Conservation (phyloP, 352 stramenopile species). For the Globisporangium barbulae region DNA sequence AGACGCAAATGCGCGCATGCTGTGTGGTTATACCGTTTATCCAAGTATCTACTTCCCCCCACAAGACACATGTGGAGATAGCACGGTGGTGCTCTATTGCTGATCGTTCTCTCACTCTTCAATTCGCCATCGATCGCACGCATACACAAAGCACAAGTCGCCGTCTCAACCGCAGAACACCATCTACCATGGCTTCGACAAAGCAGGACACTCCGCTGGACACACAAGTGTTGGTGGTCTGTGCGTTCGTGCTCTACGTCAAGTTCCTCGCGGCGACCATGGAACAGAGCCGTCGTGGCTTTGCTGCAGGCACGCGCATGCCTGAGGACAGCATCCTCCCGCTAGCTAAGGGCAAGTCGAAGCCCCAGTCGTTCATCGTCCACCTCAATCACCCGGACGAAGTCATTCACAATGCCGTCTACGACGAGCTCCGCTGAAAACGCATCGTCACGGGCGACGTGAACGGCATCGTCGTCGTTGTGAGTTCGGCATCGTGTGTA, state of each 20-base stretch:
- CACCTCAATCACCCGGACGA: not conserved
- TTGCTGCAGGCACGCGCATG: conserved; percentile 40
- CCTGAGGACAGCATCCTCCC: conserved; percentile 34
- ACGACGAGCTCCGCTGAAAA: too few species aligned
- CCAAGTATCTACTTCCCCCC: too few species aligned
- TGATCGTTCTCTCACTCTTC: not conserved
- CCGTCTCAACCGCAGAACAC: too few species aligned
- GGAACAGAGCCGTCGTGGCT: conserved; percentile 43
- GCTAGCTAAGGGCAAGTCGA: conserved; percentile 9
- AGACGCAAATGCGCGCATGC: too few species aligned
- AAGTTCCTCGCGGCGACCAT: conserved; percentile 55
- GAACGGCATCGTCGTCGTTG: too few species aligned
- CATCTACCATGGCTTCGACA: too few species aligned
- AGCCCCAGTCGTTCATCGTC: not conserved
- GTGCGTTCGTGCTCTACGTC: conserved; percentile 43
- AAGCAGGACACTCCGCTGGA: not conserved
- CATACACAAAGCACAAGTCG: too few species aligned
- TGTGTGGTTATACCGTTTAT: too few species aligned
- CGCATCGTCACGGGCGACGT: too few species aligned
- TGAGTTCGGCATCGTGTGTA: too few species aligned
- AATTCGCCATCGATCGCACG: not conserved
- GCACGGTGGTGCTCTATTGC: too few species aligned
- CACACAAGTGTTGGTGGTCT: conserved; percentile 18
- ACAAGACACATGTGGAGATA: too few species aligned
- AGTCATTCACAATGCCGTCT: not conserved